These are phyloP conservation scores for Monilinia vaccinii-corymbosi DNA, from an alignment of 2,329 filamentous ascomycete species.

Conservation along the genomic window DNA sequence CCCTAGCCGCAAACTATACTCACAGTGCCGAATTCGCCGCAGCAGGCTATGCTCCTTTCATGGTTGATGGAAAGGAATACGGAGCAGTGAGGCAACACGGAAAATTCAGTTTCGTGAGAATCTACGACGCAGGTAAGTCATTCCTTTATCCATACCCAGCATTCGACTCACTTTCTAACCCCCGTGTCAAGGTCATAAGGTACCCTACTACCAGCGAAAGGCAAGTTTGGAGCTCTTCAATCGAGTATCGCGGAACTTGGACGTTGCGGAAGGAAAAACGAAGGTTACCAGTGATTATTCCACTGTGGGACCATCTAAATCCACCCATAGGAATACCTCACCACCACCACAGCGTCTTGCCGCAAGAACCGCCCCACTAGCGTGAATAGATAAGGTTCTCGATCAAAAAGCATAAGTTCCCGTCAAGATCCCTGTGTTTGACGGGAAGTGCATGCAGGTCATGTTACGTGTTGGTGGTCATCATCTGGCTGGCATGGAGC, in stretches of 20 bases:
- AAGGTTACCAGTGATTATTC: slow-evolving; percentile 18
- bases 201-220: slow-evolving; percentile 24
- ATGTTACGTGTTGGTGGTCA: slow-evolving; percentile 5
- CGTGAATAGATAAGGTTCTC: too few relatives aligned
- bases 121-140: slow-evolving; percentile 22
- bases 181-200: slow-evolving; percentile 16
- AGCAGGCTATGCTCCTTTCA: slow-evolving; percentile 48
- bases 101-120: slow-evolving; percentile 32
- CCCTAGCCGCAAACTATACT: slow-evolving; percentile 39
- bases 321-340: slow-evolving; percentile 13
- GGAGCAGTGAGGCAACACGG: slow-evolving; percentile 52
- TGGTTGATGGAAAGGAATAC: slow-evolving; percentile 44
- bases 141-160: background rate
- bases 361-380: too few relatives aligned
- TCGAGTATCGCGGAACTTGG: slow-evolving; percentile 22
- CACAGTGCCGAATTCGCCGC: slow-evolving; percentile 39
- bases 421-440: background rate
- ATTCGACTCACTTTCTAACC: background rate
- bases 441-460: slow-evolving; percentile 8
- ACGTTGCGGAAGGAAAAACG: slow-evolving; percentile 36
- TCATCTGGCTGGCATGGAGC: background rate
- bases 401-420: too few relatives aligned
- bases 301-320: slow-evolving; percentile 14
- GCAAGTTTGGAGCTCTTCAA: slow-evolving; percentile 25
- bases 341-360: too few relatives aligned